phyloP scores from a whole-genome alignment of 2,329 filamentous ascomycete species.

The Ceratocystis eucalypticola region DNA sequence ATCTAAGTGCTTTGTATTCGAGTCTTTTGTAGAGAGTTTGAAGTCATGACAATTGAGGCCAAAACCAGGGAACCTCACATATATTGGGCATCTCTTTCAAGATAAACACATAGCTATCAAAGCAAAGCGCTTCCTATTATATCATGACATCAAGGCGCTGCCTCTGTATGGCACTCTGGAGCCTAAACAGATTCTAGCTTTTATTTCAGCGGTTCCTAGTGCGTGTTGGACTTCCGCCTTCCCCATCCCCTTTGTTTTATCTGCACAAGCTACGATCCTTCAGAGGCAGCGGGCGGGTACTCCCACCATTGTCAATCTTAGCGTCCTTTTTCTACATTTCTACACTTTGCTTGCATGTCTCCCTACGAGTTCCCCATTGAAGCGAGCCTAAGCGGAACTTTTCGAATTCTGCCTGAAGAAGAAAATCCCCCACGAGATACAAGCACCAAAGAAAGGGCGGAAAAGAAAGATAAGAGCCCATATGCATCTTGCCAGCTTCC shows the following conservation, averaged over 20 bases:
- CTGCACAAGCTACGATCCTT: not conserved
- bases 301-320: not conserved
- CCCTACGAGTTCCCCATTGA: not conserved
- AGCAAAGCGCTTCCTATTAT: too few relatives aligned
- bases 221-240: not conserved
- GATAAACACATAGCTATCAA: too few relatives aligned
- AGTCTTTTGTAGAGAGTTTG: too few relatives aligned
- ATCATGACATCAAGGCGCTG: too few relatives aligned
- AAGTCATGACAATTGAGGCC: too few relatives aligned
- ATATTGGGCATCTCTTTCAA: too few relatives aligned
- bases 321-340: not conserved
- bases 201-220: not conserved
- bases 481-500: not conserved
- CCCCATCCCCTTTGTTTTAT: not conserved
- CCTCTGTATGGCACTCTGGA: too few relatives aligned
- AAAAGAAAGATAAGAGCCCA: not conserved
- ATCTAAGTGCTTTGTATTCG: not conserved
- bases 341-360: not conserved
- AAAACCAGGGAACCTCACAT: too few relatives aligned
- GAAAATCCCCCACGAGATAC: not conserved
- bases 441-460: too few relatives aligned
- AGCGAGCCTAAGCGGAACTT: not conserved
- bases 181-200: too few relatives aligned
- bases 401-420: not conserved
- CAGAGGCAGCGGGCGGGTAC: not conserved